A percentile compares a stretch with the other conserved stretches of the same genome.
Conservation (phyloP, 768 basidiomycete species). For the Hysterangium stoloniferum region DNA sequence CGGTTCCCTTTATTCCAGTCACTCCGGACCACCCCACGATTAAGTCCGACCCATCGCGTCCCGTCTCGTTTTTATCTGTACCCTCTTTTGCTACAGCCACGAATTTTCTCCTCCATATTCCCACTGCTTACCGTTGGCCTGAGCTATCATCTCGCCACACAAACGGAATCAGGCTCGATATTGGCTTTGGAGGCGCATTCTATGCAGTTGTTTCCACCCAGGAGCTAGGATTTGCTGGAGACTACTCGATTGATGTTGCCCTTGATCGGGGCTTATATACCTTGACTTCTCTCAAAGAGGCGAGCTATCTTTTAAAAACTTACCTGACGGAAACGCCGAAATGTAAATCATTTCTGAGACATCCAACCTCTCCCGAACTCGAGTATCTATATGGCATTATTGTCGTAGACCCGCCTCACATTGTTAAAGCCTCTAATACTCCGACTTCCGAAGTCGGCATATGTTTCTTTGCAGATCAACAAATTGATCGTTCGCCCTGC, state of each 20-base stretch:
- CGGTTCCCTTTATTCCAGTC: slow-evolving; percentile 20
- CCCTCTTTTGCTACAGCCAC: slow-evolving; percentile 27
- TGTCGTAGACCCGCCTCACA: slow-evolving; percentile 22
- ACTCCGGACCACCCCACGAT: slow-evolving; percentile 6
- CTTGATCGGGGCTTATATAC: slow-evolving; percentile 5
- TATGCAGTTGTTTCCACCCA: slow-evolving; percentile 29
- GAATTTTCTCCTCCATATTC: slow-evolving; percentile 24
- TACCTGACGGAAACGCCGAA: slow-evolving; percentile 13
- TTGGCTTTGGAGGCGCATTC: slow-evolving; percentile 34
- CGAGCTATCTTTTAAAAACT: slow-evolving; percentile 25
- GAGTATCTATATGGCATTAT: slow-evolving; percentile 33
- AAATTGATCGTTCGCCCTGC: slow-evolving; percentile 33
- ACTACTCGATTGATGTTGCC: slow-evolving; percentile 11
- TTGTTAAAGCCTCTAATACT: not conserved
- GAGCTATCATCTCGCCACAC: slow-evolving; percentile 13
- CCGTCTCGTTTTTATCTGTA: slow-evolving; percentile 30
- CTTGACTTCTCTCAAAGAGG: slow-evolving; percentile 15
- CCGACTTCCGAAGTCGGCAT: slow-evolving; percentile 4
- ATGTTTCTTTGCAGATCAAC: slow-evolving; percentile 33
- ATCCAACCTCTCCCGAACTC: slow-evolving; percentile 27
- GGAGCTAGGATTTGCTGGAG: slow-evolving; percentile 29
- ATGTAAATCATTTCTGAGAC: slow-evolving; percentile 10
- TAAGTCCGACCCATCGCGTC: slow-evolving; percentile 23
- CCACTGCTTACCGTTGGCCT: slow-evolving; percentile 22
- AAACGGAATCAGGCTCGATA: slow-evolving; percentile 22